Percentiles rank a stretch among this genome's conserved stretches.
These are phyloP conservation scores for Leucosporidium scottii DNA, from an alignment of 768 basidiomycete genomes.

Conservation along the genomic window DNA sequence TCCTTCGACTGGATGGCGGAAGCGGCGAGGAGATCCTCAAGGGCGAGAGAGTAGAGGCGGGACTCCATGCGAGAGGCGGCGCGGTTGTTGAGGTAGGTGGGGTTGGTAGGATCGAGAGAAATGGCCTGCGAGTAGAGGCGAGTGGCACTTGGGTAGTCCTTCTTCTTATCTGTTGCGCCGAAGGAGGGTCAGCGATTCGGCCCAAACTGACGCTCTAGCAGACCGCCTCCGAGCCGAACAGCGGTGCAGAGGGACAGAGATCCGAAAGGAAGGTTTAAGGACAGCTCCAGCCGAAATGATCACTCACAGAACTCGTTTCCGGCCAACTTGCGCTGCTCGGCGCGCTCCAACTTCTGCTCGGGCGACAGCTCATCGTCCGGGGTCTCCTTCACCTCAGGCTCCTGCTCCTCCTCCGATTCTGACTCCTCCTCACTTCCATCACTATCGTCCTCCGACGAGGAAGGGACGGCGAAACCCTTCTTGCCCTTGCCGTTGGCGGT, in stretches of 20 bases:
- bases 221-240: no score
- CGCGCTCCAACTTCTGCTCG: slow-evolving; percentile 23
- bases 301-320: slow-evolving; percentile 51
- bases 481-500: background rate
- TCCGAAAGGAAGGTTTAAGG: no score
- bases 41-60: slow-evolving; percentile 65
- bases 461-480: background rate
- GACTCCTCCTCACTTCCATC: background rate
- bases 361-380: slow-evolving; percentile 21
- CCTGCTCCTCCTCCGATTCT: slow-evolving; percentile 12
- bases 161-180: slow-evolving; percentile 8
- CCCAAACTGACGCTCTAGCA: no score
- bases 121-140: slow-evolving; percentile 62
- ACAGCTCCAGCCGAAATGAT: no score
- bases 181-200: no score
- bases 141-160: slow-evolving; percentile 30
- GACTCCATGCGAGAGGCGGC: slow-evolving; percentile 78
- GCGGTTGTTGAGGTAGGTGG: slow-evolving; percentile 74
- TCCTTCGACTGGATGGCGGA: slow-evolving; percentile 55
- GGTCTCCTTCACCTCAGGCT: slow-evolving; percentile 13
- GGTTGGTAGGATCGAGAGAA: slow-evolving; percentile 58
- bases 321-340: slow-evolving; percentile 60
- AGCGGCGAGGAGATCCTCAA: slow-evolving; percentile 72
- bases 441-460: slow-evolving; percentile 11
- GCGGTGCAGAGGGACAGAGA: no score